Evolutionary conservation across 2,329 filamentous ascomycete genomes (phyloP).

Genomic region (Fusarium sp.): DNA sequence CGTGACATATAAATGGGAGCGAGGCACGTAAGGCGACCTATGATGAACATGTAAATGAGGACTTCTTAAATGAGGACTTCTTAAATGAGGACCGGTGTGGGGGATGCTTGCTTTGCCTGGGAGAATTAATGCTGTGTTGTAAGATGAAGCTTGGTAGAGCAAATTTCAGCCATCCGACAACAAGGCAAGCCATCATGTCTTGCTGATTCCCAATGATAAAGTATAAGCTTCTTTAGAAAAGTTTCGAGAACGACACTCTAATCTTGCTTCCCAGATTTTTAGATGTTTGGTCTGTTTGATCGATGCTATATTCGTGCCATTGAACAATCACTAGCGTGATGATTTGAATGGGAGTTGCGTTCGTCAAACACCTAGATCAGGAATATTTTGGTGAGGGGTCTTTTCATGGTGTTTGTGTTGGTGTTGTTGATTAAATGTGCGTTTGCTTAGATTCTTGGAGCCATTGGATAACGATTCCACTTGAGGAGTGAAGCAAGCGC

Average conservation of each 20-base stretch:
- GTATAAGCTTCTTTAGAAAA: not conserved
- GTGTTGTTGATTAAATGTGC: not conserved
- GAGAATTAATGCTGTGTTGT: no score
- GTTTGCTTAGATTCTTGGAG: not conserved
- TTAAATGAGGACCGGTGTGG: no score
- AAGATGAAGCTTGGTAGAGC: no score
- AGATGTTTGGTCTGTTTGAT: not conserved
- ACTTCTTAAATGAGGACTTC: no score
- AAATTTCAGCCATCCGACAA: no score
- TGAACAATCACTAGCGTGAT: not conserved
- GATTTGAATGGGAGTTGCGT: not conserved
- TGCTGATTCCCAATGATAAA: not conserved
- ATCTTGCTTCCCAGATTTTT: not conserved
- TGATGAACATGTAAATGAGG: no score
- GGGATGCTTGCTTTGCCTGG: no score
- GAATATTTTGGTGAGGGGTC: slow-evolving; percentile 5
- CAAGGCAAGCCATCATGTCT: no score
- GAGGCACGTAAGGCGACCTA: no score
- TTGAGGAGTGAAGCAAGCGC: not conserved
- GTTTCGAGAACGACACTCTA: not conserved
- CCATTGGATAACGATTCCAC: not conserved
- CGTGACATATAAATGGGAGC: no score
- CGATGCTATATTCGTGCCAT: not conserved
- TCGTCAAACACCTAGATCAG: not conserved
- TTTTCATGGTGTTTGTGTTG: not conserved